Evolutionary conservation across 2,329 filamentous ascomycete species (phyloP).

Genomic region (Penicillium sp.): DNA sequence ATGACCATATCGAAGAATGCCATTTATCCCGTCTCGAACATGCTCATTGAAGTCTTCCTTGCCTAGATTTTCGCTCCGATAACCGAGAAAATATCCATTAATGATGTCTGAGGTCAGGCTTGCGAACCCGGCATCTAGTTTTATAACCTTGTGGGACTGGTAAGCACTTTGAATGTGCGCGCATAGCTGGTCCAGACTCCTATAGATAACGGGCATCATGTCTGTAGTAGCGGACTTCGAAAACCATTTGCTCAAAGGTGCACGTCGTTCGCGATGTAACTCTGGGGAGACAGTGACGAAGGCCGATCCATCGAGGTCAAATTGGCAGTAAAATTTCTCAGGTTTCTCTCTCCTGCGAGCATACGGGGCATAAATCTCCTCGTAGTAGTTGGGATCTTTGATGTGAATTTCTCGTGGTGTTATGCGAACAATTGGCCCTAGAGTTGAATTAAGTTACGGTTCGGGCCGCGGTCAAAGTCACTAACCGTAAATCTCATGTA

Average conservation of each 20-base stretch:
- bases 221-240: conserved; percentile 24
- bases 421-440: conserved; percentile 43
- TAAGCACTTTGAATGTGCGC: conserved; percentile 12
- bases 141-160: conserved; percentile 16
- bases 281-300: conserved; percentile 24
- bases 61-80: conserved; percentile 36
- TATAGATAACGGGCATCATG: conserved; percentile 16
- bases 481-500: conserved; percentile 34
- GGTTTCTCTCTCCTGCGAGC: conserved; percentile 33
- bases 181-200: conserved; percentile 19
- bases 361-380: conserved; percentile 36
- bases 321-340: conserved; percentile 16
- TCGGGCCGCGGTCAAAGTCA: background rate
- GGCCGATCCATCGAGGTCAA: conserved; percentile 14
- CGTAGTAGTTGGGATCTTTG: conserved; percentile 38
- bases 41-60: conserved; percentile 28
- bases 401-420: conserved; percentile 43
- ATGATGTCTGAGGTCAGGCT: conserved; percentile 43
- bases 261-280: conserved; percentile 25
- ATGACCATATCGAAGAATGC: conserved; percentile 16
- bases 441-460: background rate
- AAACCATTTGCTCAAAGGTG: conserved; percentile 26
- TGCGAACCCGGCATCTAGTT: conserved; percentile 26
- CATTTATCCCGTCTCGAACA: conserved; percentile 25
- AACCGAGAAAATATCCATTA: conserved; percentile 40